Conservation (phyloP, 352 stramenopile genomes). For the Pythium brachiatum region DNA sequence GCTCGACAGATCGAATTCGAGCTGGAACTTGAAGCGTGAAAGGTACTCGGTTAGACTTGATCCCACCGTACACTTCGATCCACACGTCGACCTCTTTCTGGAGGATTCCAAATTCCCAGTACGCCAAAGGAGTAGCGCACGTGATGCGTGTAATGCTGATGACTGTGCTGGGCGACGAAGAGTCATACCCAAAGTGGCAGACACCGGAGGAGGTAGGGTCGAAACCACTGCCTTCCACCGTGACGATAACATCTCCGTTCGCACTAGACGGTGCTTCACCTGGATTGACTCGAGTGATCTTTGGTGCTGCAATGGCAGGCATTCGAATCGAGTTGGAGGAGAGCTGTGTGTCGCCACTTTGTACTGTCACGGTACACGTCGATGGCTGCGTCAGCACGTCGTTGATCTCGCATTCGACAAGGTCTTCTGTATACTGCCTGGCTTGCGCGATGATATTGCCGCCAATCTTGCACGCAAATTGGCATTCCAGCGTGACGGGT, state of each 20-base stretch:
- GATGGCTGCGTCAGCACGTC: not conserved
- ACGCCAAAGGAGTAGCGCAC: constrained; percentile 16
- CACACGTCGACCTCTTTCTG: not conserved
- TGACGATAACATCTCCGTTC: not conserved
- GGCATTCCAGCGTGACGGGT: not conserved
- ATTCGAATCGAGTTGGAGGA: constrained; percentile 5
- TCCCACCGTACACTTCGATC: constrained; percentile 14
- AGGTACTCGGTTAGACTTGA: constrained; percentile 6
- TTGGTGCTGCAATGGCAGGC: not conserved
- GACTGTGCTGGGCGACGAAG: not conserved
- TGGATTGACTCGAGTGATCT: not conserved
- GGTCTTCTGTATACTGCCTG: not conserved
- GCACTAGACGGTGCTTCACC: not conserved
- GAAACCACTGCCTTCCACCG: constrained; percentile 16
- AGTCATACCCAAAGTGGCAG: constrained; percentile 21
- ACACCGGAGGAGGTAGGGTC: not conserved
- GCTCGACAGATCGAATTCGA: constrained; percentile 5
- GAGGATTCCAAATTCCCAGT: constrained; percentile 1
- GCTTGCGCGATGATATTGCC: not conserved
- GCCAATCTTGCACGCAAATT: constrained; percentile 2
- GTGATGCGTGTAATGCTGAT: not conserved
- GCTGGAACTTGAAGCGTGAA: constrained; percentile 4
- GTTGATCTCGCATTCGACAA: constrained; percentile 16
- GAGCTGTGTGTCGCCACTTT: not conserved
- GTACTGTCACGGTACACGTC: constrained; percentile 7